phyloP scores from a whole-genome alignment of 768 basidiomycete genomes.

The Punctularia strigosozonata region DNA sequence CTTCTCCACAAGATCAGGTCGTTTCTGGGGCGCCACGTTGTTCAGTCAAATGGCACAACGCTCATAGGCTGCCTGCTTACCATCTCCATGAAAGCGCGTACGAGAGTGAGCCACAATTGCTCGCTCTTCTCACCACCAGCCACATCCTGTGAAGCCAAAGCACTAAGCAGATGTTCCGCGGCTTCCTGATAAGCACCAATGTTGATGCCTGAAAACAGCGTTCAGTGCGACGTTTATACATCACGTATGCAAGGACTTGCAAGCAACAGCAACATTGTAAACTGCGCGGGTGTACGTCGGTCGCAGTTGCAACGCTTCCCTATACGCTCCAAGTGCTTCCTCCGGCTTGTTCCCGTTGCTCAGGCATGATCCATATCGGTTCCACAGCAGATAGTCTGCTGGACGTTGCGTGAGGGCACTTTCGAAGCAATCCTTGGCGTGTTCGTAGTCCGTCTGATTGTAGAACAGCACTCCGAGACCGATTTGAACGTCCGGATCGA shows the following conservation, averaged over 20 bases:
- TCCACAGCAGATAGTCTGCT: constrained; percentile 91
- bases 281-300: constrained; percentile 97
- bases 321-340: constrained; percentile 83
- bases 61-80: constrained; percentile 26
- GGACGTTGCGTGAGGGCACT: constrained; percentile 74
- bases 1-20: constrained; percentile 69
- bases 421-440: constrained; percentile 91
- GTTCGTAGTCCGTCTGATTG: constrained; percentile 73
- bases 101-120: constrained; percentile 84
- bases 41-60: constrained; percentile 3
- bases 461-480: constrained; percentile 92
- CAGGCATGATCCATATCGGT: constrained; percentile 85
- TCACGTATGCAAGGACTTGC: constrained; percentile 38
- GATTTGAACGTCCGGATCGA: constrained; percentile 89
- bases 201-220: constrained; percentile 67
- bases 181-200: constrained; percentile 94
- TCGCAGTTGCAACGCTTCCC: constrained; percentile 78
- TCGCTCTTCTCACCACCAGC: constrained; percentile 62
- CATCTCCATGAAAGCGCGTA: constrained; percentile 73
- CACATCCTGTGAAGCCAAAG: constrained; percentile 66
- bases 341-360: constrained; percentile 94
- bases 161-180: constrained; percentile 89
- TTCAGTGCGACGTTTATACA: constrained; percentile 5
- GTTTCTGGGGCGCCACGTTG: constrained; percentile 36
- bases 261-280: constrained; percentile 96